Evolutionary conservation across 768 basidiomycete species (phyloP), one percentile per base, ranked within the genome.

Genomic region (Pulveroboletus ravenelii): DNA sequence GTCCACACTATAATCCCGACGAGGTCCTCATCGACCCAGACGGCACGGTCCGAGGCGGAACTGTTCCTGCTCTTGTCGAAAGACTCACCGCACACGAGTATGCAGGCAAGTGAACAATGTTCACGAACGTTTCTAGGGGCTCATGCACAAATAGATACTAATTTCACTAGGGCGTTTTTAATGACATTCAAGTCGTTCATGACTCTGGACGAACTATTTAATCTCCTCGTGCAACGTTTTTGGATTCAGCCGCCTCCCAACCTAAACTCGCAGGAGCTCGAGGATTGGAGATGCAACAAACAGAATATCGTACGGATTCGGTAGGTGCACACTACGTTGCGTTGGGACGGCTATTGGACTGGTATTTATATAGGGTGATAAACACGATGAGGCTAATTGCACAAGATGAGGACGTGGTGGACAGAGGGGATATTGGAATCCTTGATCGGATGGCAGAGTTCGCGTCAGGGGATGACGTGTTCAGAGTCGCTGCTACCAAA

Each of bases 141-240:
- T 65, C 9, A 60, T 37, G 29, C 38, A 5, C 45, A 27, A 23
- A n/a, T 40, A 80, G 79, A 84, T 62, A 72, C 77, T 20, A 70
- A 71, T 32, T 84, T 79, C 64, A 79, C 70, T 55, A 74, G 75
- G 51, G 80, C 83, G 10, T 87, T 87, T 71, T 65, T 86, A 39
- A 75, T 84, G 70, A 87, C 85, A 3, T 86, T 82, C 71, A 79
- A 81, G 57, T 82, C 82, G 0, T 87, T 87, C 63, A 79, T 77
- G 47, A 77, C 76, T 10, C 67, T 78, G 2, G 71, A 78, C 29
- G 72, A 79, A 41, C 64, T 87, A n/a, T 74, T 85, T 40, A 74
- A 78, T 41, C 63, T 76, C 25, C 72, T 87, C 13, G 67, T 78
- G 2, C 67, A 75, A 29, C 75, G 85, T 18, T 87, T 81, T 68